Percentiles rank a stretch among this genome's conserved stretches.
Conservation (phyloP, 805 yeast genomes). For the Jamesozyma rosinii region DNA sequence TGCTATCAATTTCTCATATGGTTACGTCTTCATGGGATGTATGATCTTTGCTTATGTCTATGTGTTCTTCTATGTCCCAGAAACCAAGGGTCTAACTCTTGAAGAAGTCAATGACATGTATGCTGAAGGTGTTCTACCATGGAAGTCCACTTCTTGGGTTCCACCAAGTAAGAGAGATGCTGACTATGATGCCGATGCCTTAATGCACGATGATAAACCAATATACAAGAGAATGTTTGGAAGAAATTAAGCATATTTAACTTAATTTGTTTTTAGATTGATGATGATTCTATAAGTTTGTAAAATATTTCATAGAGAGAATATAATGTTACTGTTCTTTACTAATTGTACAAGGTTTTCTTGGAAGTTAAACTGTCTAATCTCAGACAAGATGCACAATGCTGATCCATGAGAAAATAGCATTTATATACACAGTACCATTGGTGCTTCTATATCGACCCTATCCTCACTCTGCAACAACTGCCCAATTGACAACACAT, state of each 20-base stretch:
- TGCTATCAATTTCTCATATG: conserved; percentile 1
- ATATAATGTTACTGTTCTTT: not conserved
- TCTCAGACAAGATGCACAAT: not conserved
- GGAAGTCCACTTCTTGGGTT: conserved; percentile 34
- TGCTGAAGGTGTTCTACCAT: conserved; percentile 27
- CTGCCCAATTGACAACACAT: too few relatives aligned
- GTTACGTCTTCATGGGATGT: conserved; percentile 3
- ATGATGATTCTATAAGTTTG: not conserved
- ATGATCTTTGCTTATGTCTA: not conserved
- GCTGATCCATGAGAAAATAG: too few relatives aligned
- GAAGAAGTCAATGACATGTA: conserved; percentile 68
- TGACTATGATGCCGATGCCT: conserved; percentile 2
- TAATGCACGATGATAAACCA: conserved; percentile 1
- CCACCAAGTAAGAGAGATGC: conserved; percentile 32
- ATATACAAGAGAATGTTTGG: conserved; percentile 1
- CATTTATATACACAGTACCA: not conserved
- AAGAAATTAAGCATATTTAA: not conserved
- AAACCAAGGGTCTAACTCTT: conserved; percentile 36
- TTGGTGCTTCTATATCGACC: too few relatives aligned
- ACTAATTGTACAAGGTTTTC: not conserved
- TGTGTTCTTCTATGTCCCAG: conserved; percentile 1
- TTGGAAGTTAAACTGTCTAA: not conserved
- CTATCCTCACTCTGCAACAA: too few relatives aligned
- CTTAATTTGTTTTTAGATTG: not conserved
- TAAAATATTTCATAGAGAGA: not conserved